Evolutionary conservation across 306 rosid species (phyloP).

Genomic region (Casuarina cunninghamiana): DNA sequence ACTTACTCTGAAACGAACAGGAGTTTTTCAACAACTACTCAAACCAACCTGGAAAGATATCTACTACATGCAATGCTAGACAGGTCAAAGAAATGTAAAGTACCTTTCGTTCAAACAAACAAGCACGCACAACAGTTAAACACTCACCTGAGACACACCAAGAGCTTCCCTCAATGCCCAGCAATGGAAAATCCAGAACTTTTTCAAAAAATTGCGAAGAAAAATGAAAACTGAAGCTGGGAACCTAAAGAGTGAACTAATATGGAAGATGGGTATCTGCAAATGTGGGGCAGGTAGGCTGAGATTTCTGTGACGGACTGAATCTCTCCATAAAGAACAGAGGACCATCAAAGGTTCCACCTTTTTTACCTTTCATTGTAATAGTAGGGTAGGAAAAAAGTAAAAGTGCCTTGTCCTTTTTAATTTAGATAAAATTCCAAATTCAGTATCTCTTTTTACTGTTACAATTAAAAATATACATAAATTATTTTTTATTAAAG

Average conservation of each 20-base stretch:
- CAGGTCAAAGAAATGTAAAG: conserved; percentile 26
- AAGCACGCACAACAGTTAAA: background rate
- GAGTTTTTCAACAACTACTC: conserved; percentile 49
- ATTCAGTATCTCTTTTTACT: too few relatives aligned
- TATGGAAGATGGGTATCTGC: background rate
- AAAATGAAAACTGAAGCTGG: background rate
- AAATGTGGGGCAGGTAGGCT: background rate
- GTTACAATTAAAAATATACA: too few relatives aligned
- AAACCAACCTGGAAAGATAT: conserved; percentile 42
- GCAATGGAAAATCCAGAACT: conserved; percentile 24
- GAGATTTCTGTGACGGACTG: conserved; percentile 31
- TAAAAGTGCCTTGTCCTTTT: too few relatives aligned
- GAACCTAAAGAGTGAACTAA: conserved; percentile 17
- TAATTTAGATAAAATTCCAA: too few relatives aligned
- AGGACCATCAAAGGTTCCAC: conserved; percentile 10
- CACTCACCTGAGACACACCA: conserved; percentile 24
- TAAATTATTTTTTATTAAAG: too few relatives aligned
- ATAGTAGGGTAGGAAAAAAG: too few relatives aligned
- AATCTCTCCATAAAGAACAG: conserved; percentile 18
- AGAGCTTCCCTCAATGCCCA: conserved; percentile 17
- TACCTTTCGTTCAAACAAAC: conserved; percentile 2
- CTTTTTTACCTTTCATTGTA: background rate
- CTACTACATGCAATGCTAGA: conserved; percentile 22
- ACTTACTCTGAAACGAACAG: conserved; percentile 14
- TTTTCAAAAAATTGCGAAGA: background rate